Conservation (phyloP, 345 rosid species). For the Eucalyptus lansdowneana region DNA sequence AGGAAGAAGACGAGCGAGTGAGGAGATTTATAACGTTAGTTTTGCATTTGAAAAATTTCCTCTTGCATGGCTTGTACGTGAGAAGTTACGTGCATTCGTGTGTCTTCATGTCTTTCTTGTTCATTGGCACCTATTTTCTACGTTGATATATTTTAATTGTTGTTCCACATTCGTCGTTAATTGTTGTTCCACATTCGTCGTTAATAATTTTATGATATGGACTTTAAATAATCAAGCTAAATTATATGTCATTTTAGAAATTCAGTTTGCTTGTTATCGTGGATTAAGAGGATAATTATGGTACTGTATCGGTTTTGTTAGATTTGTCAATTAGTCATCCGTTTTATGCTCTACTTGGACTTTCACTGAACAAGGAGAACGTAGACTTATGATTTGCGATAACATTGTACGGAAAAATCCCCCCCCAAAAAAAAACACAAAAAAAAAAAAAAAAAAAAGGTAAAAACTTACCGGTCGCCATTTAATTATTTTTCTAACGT, state of each 20-base stretch:
- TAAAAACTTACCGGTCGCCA: background rate
- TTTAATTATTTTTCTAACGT: background rate
- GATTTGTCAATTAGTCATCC: too few relatives aligned
- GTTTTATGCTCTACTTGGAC: too few relatives aligned
- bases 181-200: background rate
- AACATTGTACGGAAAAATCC: background rate
- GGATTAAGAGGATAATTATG: too few relatives aligned
- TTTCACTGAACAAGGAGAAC: too few relatives aligned
- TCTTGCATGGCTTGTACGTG: background rate
- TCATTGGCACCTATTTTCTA: background rate
- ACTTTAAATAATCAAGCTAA: background rate
- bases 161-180: background rate
- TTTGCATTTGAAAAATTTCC: background rate
- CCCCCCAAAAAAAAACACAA: too few relatives aligned
- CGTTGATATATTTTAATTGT: background rate
- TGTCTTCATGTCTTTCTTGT: background rate
- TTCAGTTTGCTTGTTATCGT: too few relatives aligned
- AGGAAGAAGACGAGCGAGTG: background rate
- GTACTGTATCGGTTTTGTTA: too few relatives aligned
- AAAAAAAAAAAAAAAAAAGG: fast-evolving
- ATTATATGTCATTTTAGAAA: too few relatives aligned
- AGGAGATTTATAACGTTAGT: background rate
- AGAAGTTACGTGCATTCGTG: background rate
- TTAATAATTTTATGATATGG: background rate
- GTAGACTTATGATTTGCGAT: background rate